A percentile compares a stretch with the other conserved stretches of the same genome.
Conservation (phyloP, 1,139 yeast genomes). For the Scheffersomyces cryptocercus region DNA sequence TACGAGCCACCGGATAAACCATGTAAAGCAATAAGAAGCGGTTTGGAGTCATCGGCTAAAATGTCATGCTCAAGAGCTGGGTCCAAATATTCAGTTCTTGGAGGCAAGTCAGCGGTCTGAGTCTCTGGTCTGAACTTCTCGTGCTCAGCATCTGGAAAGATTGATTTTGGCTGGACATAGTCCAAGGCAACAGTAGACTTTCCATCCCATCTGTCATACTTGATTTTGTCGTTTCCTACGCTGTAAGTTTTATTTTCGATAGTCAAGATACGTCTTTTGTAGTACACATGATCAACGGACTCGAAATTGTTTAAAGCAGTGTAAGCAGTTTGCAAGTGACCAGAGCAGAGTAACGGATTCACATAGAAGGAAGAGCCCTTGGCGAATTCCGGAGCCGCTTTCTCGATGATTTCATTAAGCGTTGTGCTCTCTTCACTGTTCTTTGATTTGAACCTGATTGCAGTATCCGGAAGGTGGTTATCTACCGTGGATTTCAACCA, state of each 20-base stretch:
- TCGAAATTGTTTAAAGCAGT: conserved; percentile 44
- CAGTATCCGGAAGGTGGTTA: conserved; percentile 25
- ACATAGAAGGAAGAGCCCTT: conserved; percentile 35
- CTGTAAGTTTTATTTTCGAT: conserved; percentile 33
- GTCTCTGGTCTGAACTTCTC: conserved; percentile 31
- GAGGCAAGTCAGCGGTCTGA: conserved; percentile 42
- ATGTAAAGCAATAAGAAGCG: conserved; percentile 55
- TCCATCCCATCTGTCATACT: conserved; percentile 46
- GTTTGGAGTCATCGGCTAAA: conserved; percentile 40
- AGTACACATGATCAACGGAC: conserved; percentile 33
- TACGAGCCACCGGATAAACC: conserved; percentile 67
- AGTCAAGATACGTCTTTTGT: conserved; percentile 37
- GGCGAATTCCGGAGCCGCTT: conserved; percentile 32
- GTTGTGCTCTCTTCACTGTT: conserved; percentile 14
- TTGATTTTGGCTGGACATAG: conserved; percentile 30
- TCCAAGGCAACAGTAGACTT: conserved; percentile 41
- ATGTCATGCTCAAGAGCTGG: conserved; percentile 32
- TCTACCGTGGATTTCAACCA: conserved; percentile 28
- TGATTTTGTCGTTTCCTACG: conserved; percentile 29
- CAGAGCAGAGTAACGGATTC: conserved; percentile 41
- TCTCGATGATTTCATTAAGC: conserved; percentile 27
- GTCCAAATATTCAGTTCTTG: conserved; percentile 43
- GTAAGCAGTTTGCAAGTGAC: conserved; percentile 50
- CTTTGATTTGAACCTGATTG: conserved; percentile 24
- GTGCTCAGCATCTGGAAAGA: conserved; percentile 22